Evolutionary conservation across 306 rosid genomes (phyloP).

Genomic region (Alnus glutinosa): DNA sequence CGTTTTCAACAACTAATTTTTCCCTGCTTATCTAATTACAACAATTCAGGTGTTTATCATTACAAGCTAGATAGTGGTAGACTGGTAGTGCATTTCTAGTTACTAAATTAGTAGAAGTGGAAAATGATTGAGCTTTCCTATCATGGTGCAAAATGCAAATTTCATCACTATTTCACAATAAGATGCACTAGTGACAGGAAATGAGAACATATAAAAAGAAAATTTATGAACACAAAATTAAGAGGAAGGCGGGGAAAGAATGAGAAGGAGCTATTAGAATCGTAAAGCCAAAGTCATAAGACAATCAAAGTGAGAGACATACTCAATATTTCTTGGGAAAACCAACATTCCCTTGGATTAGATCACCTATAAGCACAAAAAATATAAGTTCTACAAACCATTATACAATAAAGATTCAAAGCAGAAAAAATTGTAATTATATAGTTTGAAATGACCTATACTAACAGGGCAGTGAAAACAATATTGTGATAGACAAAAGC

Average conservation of each 20-base stretch:
- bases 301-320: background rate
- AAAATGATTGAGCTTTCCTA: background rate
- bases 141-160: background rate
- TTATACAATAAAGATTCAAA: background rate
- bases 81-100: background rate
- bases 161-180: background rate
- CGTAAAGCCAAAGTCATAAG: background rate
- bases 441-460: background rate
- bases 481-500: background rate
- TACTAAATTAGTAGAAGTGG: background rate
- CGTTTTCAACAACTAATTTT: background rate
- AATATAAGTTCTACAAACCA: background rate
- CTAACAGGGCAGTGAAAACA: background rate
- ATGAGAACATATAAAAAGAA: background rate
- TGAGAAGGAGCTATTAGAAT: background rate
- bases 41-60: background rate
- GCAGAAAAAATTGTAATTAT: background rate
- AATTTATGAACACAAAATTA: background rate
- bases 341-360: background rate
- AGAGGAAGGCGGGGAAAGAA: background rate
- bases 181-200: background rate
- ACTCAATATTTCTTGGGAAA: background rate
- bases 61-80: background rate
- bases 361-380: constrained; percentile 2
- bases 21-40: background rate